Evolutionary conservation across 495 filamentous ascomycete genomes (phyloP), one percentile per base, ranked within the genome.

Genomic region (Patellaria atrata): DNA sequence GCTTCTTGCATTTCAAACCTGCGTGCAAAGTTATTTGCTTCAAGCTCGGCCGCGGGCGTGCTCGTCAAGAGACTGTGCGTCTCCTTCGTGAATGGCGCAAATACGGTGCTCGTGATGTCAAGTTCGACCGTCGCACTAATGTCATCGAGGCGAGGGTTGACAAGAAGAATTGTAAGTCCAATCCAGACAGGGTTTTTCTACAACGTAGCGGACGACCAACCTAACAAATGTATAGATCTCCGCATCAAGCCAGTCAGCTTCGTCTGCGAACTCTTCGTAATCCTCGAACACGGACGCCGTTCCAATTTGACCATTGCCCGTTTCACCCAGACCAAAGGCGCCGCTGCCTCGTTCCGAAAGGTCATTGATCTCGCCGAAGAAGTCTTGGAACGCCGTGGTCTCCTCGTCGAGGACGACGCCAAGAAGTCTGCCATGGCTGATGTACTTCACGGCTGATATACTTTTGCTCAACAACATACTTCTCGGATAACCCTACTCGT

Each of bases 1-100:
- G 79, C 11, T 71, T 96, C 14, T 78, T 97, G 58, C 73, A 83
- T 30, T 77, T 94, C 54, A 93, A 89, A 49, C 87, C 89, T 0
- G 77, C 77, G 0, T 72, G 61, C 18, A 68, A 69, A 33, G 64
- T 76, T 6, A 51, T 94, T 8, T 84, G 82, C 51, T 77, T 96
- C 45, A 66, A 67, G 4, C 63, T 79, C 14, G 65, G 73, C 2
- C 77, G 74, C 31, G 57, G 68, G 14, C 73, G 73, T 34, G 75
- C 75, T 13, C 72, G 83, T 22, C 77, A 76, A 43, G 83, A 91
- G 38, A 59, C 92, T 3, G 68, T 73, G 22, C 64, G 63, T 13
- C 59, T 91, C 22, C 69, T 94, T 8, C 68, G 68, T 6, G 73
- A 79, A 13, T 94, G 86, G 87, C 64, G 74, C 34, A 61, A 71